Evolutionary conservation across 345 rosid genomes (phyloP).

Genomic region (Dovyalis caffra): DNA sequence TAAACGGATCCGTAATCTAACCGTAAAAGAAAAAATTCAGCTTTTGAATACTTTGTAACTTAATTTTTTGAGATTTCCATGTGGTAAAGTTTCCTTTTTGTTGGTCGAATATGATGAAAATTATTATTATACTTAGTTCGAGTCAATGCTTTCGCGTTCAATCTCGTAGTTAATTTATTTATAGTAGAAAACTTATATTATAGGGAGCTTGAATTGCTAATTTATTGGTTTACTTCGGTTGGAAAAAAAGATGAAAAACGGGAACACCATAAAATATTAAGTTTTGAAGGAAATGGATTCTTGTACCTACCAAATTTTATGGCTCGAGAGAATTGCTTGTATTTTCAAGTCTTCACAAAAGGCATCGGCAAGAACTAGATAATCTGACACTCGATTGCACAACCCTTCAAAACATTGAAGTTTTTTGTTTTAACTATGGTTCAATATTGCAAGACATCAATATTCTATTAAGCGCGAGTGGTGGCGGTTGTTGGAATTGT

Average conservation of each 20-base stretch:
- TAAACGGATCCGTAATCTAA: neutral
- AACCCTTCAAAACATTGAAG: constrained; percentile 75
- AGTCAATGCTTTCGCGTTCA: too few species aligned
- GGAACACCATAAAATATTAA: neutral
- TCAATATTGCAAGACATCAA: constrained; percentile 49
- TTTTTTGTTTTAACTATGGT: constrained; percentile 56
- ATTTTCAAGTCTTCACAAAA: constrained; percentile 53
- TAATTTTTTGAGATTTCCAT: neutral
- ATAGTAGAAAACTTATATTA: neutral
- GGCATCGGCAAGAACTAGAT: constrained; percentile 69
- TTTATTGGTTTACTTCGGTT: too few species aligned
- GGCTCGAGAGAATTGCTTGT: neutral
- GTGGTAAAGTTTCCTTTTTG: neutral
- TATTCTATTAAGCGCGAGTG: constrained; percentile 40
- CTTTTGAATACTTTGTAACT: neutral
- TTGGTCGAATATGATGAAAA: neutral
- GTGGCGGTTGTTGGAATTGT: constrained; percentile 42
- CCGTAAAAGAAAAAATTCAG: neutral
- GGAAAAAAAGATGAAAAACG: neutral
- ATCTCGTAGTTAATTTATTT: neutral
- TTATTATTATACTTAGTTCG: too few species aligned
- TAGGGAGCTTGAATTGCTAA: neutral
- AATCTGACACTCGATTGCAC: constrained; percentile 60
- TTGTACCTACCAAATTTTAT: neutral
- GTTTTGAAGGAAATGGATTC: neutral